Base-by-base conservation (phyloP, 2,329 filamentous ascomycete genomes). In the Fusarium devonianum region DNA sequence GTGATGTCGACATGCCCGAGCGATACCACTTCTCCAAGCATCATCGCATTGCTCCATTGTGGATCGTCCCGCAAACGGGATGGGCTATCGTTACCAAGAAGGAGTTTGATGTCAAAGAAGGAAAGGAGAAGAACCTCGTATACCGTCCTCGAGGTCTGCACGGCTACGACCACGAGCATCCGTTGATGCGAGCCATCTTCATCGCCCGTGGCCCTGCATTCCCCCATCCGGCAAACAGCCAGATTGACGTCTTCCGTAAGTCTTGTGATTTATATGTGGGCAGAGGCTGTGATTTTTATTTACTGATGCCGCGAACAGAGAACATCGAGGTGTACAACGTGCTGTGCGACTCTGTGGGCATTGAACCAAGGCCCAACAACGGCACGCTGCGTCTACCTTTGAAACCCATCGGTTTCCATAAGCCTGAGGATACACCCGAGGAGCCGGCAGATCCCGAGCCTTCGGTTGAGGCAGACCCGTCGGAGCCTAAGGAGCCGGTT, bases 251-350 rank as follows among this genome's bases (percentile, higher is more conserved):
- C 4, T 97, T 97, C 69, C 92, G 90, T 92, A 82, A 83, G 89
- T 82, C n/a, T 19, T 39, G n/a, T 14, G 14, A 10, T 30, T 6
- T 13, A 25, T 10, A 12, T n/a, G n/a, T n/a, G n/a, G n/a, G n/a
- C n/a, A n/a, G 36, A 13, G 14, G 17, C 21, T 12, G 4, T 5
- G 10, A 5, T 5, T 29, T 23, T 19, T 35, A 23, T 23, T 51
- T 13, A 34, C 56, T 73, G 68, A 73, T 67, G 56, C 9, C 5
- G 5, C 5, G 91, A 89, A 96, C 62, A 93, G 89, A 97, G 82
- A 97, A 97, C 59, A 92, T 85, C 50, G 89, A 97, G 65, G 89
- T 97, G 7, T 97, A 97, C 74, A 96, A 96, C 66, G 90, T 97
- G 55, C 73, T 97, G 33, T 97, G 93, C 69, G 92, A 97, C 72